Evolutionary conservation across 2,329 filamentous ascomycete species (phyloP), one percentile per base, ranked within the genome.

Genomic region (Penicillium polonicum): DNA sequence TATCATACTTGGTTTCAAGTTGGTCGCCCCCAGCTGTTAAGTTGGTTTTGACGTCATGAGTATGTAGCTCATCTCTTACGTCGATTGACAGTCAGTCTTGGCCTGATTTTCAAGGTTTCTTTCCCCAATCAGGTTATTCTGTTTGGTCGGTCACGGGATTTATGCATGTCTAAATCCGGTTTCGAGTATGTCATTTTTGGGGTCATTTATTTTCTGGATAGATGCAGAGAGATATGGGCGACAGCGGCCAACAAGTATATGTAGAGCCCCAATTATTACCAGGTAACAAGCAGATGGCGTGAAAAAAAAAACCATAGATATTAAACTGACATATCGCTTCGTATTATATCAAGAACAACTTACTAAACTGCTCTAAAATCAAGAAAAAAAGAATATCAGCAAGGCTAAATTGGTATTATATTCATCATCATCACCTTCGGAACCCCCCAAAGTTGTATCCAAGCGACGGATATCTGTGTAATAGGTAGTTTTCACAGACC

Each of bases 21-120:
- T 48, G 54, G 45, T 44, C 23, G 39, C 53, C 42, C 19, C 35
- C 42, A n/a, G 19, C 41, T 53, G 31, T 33, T 6, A 33, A 57
- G 54, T 39, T 57, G 58, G 55, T 36, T 56, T 49, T 42, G 27
- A 17, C 64, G 65, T 66, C 64, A 66, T 64, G 49, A 51, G 55
- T 58, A 53, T 60, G 55, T 57, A 53, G 48, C 57, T 23, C 61
- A 59, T 54, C 45, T 57, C 55, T 67, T 67, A 70, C 68, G 68
- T 70, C 68, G 68, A 62, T 62, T 51, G 35, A 46, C 59, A 43
- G 61, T 70, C 65, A 69, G 33, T 17, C 15, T 36, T 9, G 17
- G 29, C 31, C 43, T 42, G 25, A n/a, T 17, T 42, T 39, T 17
- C 39, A 35, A 46, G 41, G 29, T 29, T 45, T 36, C 7, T 2